Percentiles rank a stretch among this genome's conserved stretches.
These are phyloP conservation scores for Urochloa ruziziensis DNA, from an alignment of 176 grass and related monocot species.

Conservation along the genomic window DNA sequence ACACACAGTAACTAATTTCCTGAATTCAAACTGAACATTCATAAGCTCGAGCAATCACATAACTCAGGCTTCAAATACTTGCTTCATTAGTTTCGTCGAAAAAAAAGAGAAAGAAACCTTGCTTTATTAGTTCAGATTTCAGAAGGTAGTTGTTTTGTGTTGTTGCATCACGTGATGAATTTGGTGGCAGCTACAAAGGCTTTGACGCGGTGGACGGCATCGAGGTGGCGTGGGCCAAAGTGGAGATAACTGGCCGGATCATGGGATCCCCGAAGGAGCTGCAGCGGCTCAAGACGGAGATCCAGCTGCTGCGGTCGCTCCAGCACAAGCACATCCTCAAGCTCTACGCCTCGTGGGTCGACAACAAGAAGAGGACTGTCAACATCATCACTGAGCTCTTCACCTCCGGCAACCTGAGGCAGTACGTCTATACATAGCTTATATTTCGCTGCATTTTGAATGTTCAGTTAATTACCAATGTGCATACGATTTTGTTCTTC, in stretches of 20 bases:
- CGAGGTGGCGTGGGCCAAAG: slow-evolving; percentile 58
- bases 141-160: neutral
- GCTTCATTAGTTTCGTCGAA: neutral
- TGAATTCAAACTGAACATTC: neutral
- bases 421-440: slow-evolving; percentile 12
- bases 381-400: slow-evolving; percentile 66
- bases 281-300: slow-evolving; percentile 43
- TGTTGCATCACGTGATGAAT: slow-evolving; percentile 26
- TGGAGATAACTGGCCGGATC: slow-evolving; percentile 29
- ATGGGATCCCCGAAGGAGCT: slow-evolving; percentile 40
- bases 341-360: slow-evolving; percentile 46
- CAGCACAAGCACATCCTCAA: slow-evolving; percentile 53
- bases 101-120: slow-evolving; percentile 16
- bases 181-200: slow-evolving; percentile 51
- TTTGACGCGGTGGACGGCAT: slow-evolving; percentile 58
- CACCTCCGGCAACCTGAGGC: slow-evolving; percentile 53
- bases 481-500: neutral
- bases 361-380: slow-evolving; percentile 36
- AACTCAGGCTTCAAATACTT: neutral
- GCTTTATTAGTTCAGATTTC: neutral
- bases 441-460: neutral
- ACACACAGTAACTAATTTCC: neutral
- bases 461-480: neutral
- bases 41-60: neutral
- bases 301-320: slow-evolving; percentile 37